Base-by-base conservation (phyloP, 371 early-diverging fungal species). In the Mucor saturninus region DNA sequence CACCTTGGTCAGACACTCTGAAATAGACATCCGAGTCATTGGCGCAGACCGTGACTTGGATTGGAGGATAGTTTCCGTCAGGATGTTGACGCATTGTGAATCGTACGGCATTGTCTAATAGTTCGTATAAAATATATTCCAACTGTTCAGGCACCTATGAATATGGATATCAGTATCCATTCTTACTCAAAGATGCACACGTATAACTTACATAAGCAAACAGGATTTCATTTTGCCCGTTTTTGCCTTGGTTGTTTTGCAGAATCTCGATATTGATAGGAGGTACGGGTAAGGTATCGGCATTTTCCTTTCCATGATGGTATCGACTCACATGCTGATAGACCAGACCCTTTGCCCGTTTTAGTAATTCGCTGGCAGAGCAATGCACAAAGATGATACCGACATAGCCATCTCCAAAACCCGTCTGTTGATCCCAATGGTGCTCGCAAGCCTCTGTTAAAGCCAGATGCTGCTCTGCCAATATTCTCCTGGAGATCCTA, bases 401-500 rank as follows among this genome's bases (percentile, higher is more conserved):
- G 46, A 87, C 83, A 56, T 83, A 83, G 6, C 85, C 85, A 50
- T 80, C 77, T 5, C 61, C 72, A 43, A 69, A 73, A 0, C 71
- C 72, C 10, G 69, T 64, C 37, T 66, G 60, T 15, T 62, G 56
- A 59, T 79, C 80, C 72, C 72, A 80, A 13, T 69, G 59, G 56
- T 77, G 54, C 8, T 78, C 74, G 65, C 72, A 91, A 54, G 89
- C 85, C 57, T 85, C 76, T 13, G 91, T 90, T 54, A 97, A 80
- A 8, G 91, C 85, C 48, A 96, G 79, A 70, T 96, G 98, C 74
- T 98, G 97, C 68, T 98, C 96, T 0, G 93, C 95, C 52, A 98
- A 76, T 9, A 95, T 93, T 43, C 98, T 84, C 39, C 98, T 72
- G 8, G 96, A 94, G 48, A 98, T 94, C n/a, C 97, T 86, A 31